These are phyloP conservation scores for Aspergillus sp. DNA, from an alignment of 2,329 filamentous ascomycete genomes.

Conservation along the genomic window DNA sequence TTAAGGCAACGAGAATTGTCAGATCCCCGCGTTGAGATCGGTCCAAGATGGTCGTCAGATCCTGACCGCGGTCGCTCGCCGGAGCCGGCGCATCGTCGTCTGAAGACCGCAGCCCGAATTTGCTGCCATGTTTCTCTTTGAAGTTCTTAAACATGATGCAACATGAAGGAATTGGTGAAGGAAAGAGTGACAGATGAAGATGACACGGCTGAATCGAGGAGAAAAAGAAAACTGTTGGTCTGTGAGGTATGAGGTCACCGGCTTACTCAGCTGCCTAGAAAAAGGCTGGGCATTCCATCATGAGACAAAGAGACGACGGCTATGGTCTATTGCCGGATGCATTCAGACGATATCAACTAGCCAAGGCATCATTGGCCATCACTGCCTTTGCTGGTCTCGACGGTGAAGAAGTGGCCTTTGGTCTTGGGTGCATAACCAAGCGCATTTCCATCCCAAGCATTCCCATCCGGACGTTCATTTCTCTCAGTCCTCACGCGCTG, in stretches of 20 bases:
- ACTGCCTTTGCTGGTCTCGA: conserved; percentile 42
- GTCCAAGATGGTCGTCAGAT: conserved; percentile 37
- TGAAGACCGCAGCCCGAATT: conserved; percentile 22
- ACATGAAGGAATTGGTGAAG: neutral
- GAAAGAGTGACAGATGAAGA: neutral
- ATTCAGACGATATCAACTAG: neutral
- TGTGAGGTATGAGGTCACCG: conserved; percentile 12
- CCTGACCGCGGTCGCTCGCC: conserved; percentile 26
- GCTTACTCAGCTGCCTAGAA: conserved; percentile 17
- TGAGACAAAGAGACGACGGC: neutral
- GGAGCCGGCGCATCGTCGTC: conserved; percentile 13
- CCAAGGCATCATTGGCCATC: neutral
- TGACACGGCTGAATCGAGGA: neutral
- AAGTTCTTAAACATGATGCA: conserved; percentile 26
- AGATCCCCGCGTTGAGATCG: conserved; percentile 37
- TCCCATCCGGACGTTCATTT: conserved; percentile 33
- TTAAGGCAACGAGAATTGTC: conserved; percentile 34
- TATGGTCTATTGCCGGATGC: neutral
- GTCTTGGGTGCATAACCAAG: conserved; percentile 59
- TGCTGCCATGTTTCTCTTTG: conserved; percentile 24
- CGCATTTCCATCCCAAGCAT: conserved; percentile 63
- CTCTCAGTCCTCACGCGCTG: conserved; percentile 28
- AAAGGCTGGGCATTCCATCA: neutral
- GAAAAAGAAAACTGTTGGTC: neutral
- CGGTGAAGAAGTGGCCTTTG: conserved; percentile 69